Percentiles rank a stretch among this genome's conserved stretches.
phyloP scores from a whole-genome alignment of 2,329 filamentous ascomycete species.

The Raffaelea deltoideospora region DNA sequence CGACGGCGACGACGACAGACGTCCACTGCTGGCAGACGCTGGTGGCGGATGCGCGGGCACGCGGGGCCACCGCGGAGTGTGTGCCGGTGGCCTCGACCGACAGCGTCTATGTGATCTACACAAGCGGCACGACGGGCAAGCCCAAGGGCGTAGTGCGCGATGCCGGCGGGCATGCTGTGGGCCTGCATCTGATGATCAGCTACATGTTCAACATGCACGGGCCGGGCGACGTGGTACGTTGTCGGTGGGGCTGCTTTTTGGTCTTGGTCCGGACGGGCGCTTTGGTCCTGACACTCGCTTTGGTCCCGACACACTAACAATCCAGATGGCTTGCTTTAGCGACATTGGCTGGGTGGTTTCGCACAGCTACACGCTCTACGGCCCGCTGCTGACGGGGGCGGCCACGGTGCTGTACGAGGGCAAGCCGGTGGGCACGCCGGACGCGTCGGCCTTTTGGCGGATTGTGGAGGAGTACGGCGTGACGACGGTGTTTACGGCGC shows the following conservation, averaged over 20 bases:
- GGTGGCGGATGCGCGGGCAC: conserved; percentile 51
- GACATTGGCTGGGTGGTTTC: conserved; percentile 92
- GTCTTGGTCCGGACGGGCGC: neutral
- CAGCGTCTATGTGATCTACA: conserved; percentile 82
- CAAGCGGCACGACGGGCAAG: conserved; percentile 65
- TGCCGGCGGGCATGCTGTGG: conserved; percentile 76
- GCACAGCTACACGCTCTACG: conserved; percentile 69
- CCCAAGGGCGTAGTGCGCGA: conserved; percentile 76
- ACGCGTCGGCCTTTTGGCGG: conserved; percentile 79
- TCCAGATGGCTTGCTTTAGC: conserved; percentile 22
- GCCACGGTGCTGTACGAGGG: conserved; percentile 83
- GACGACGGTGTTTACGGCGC: conserved; percentile 72
- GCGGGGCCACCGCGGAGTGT: conserved; percentile 54
- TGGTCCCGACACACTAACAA: neutral
- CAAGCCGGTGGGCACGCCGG: conserved; percentile 82
- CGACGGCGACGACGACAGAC: too few species aligned
- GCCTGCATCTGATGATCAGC: conserved; percentile 64
- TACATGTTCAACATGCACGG: conserved; percentile 74
- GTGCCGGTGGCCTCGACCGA: conserved; percentile 69
- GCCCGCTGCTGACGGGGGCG: conserved; percentile 69
- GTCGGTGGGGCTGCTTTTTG: neutral
- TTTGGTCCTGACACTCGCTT: neutral
- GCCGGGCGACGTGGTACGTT: conserved; percentile 53
- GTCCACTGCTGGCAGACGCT: conserved; percentile 56
- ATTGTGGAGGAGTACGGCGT: conserved; percentile 75